Evolutionary conservation across 768 basidiomycete genomes (phyloP), one percentile per base, ranked within the genome.

Genomic region (Termitomyces sp.): DNA sequence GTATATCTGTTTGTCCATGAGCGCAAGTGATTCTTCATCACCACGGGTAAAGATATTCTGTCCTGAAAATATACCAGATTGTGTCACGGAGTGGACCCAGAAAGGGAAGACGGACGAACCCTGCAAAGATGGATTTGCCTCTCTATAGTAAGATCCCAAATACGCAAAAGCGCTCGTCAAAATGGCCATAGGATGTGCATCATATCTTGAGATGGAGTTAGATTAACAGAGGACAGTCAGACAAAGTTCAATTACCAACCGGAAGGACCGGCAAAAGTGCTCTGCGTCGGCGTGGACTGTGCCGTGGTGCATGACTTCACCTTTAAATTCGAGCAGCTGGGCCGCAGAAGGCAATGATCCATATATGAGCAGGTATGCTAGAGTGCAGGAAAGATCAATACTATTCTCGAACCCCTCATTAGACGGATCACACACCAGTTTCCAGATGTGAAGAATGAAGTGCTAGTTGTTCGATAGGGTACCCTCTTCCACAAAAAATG

Each of bases 1-100:
- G 69, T 86, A 93, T 44, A 95, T 94, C 70, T 95, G 94, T 76
- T 92, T 92, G 71, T 95, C 94, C 88, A 96, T 91, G 47, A 83
- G 76, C 28, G 79, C 85, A 6, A 95, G 79, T 3, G 90, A 91
- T 0, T 68, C 77, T 30, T 75, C 68, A 68, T 87, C 81, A 7
- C 86, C 86, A 56, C 79, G 81, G 3, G 88, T 92, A 69, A 76
- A 94, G 43, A 94, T 76, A n/a, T 68, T 84, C 70, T 94, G 92
- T 24, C 90, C 89, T 90, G 59, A 3, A 28, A n/a, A 13, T 14
- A 13, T 10, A 14, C 18, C 55, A 22, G 9, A 28, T 44, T 5
- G 2, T 30, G 26, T 60, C n/a, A 58, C n/a, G 20, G 24, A 13
- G 30, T 5, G 10, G 13, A 44, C 14, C 3, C 13, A 43, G 24